Percentiles rank a stretch among this genome's conserved stretches.
Conservation (phyloP, 257 asterid genomes). For the Verbena officinalis region DNA sequence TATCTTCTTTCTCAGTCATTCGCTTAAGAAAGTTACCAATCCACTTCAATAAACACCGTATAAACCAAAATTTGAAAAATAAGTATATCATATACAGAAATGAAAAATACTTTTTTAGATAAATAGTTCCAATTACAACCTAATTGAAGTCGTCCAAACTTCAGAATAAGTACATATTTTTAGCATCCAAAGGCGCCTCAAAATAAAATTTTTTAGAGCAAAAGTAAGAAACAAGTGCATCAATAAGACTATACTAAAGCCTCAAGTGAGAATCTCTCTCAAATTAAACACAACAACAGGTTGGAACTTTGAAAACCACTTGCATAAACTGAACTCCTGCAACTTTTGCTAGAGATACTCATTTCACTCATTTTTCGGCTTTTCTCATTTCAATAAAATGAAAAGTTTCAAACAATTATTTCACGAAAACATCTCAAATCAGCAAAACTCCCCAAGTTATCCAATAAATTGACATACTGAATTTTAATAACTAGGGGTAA, state of each 20-base stretch:
- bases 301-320: neutral
- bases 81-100: too few relatives aligned
- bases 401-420: slow-evolving; percentile 7
- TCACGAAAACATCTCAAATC: neutral
- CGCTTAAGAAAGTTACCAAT: neutral
- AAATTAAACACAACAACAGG: neutral
- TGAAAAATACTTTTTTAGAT: too few relatives aligned
- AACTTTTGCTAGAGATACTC: neutral
- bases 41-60: too few relatives aligned
- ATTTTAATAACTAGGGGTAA: neutral
- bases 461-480: neutral
- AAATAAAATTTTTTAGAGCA: too few relatives aligned
- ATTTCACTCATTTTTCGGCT: neutral
- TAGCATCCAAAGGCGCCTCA: too few relatives aligned
- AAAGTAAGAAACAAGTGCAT: neutral
- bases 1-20: neutral
- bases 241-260: slow-evolving; percentile 1
- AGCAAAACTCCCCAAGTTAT: neutral
- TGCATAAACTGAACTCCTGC: neutral
- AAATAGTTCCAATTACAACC: too few relatives aligned
- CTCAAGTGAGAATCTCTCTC: neutral
- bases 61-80: too few relatives aligned
- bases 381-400: neutral
- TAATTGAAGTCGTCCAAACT: too few relatives aligned
- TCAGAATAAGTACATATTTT: too few relatives aligned